These are phyloP conservation scores for Malassezia japonica DNA, from an alignment of 1,284 basidiomycete species.

Conservation along the genomic window DNA sequence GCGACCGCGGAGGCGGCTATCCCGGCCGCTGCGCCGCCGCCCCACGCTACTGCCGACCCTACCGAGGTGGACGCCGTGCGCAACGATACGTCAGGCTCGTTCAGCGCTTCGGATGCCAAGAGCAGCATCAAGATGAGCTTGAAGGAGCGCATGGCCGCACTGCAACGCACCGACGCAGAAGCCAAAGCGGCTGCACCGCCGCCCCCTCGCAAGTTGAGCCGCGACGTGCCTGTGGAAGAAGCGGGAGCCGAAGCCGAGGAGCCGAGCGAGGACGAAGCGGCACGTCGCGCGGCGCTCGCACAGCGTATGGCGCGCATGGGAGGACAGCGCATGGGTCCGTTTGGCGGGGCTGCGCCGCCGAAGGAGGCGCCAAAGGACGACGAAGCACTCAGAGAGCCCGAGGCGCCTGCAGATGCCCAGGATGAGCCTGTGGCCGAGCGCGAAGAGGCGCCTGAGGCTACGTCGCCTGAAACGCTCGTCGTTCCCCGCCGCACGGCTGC, in stretches of 20 bases:
- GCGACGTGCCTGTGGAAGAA: not conserved
- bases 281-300: constrained; percentile 33
- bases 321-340: constrained; percentile 46
- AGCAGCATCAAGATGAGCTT: constrained; percentile 46
- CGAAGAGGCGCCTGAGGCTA: too few species aligned
- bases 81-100: not conserved
- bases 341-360: not conserved
- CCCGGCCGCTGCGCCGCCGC: not conserved
- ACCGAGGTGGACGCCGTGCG: constrained; percentile 7
- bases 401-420: too few species aligned
- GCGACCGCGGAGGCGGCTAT: constrained; percentile 3
- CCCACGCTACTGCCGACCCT: constrained; percentile 9
- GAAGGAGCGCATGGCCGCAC: constrained; percentile 46
- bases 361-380: too few species aligned
- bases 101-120: constrained; percentile 30
- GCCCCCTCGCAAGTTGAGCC: constrained; percentile 13
- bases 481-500: too few species aligned
- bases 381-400: too few species aligned
- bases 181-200: constrained; percentile 15
- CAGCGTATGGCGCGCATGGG: constrained; percentile 44
- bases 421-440: too few species aligned
- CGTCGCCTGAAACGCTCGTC: too few species aligned
- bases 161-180: constrained; percentile 32
- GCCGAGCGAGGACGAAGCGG: constrained; percentile 30
- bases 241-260: not conserved